Base-by-base conservation (phyloP, 805 yeast species). In the Wickerhamiella spandovensis region DNA sequence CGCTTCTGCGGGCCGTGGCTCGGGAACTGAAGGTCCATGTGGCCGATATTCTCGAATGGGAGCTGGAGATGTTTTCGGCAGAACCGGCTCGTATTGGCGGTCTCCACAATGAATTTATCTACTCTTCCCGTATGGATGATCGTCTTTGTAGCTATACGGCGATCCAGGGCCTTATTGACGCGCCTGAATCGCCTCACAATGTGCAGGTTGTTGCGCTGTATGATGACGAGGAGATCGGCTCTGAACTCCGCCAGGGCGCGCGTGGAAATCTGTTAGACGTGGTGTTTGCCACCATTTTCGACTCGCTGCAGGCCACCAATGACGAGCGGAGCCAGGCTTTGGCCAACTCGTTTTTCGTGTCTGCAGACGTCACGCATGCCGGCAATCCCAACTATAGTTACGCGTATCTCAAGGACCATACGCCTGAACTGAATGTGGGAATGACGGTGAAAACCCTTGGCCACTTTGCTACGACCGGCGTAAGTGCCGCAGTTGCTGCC, bases 181-280 rank as follows among this genome's bases (percentile, higher is more conserved):
- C 66, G 37, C 60, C 73, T n/a, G 54, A 53, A 56, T 56, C 23
- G 20, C 51, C 61, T 13, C 61, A 64, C 22, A 45, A 61, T 17
- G 55, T 68, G 41, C 72, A 77, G 30, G 65, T 80, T 50, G 86
- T 81, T 1, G 81, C 82, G 2, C 69, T 83, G 56, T 82, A 76
- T 58, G 92, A 84, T 58, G 78, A 84, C 61, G 95, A 85, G 66
- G 95, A 85, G 67, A 75, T 85, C 51, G 94, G 94, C 8, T 80
- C 88, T 10, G 72, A 77, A 44, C 72, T 84, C 8, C 74, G 88
- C 65, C 86, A 80, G 58, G 95, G 95, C 56, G 87, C 87, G 48
- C 75, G 75, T 61, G 88, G 90, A 54, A 85, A 84, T 9, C 69
- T 84, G 47, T 64, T 83, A 48, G 86, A 83, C 61, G 65, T 76